These are phyloP conservation scores for Hortiboletus flavorubellus DNA, from an alignment of 768 basidiomycete genomes.

Conservation along the genomic window DNA sequence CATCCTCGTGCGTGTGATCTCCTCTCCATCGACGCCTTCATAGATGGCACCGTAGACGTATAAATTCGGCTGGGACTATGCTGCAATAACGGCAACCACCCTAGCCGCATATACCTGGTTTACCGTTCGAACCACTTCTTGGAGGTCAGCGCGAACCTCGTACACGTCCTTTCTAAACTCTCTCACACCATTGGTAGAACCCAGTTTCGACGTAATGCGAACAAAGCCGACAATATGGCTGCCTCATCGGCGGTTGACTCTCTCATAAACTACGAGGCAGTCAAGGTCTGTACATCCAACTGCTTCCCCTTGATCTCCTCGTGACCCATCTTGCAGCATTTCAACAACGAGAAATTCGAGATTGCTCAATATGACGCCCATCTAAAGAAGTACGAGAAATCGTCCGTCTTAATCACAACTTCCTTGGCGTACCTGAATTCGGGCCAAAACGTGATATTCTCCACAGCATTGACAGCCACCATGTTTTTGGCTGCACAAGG, in stretches of 20 bases:
- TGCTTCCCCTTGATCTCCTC: not conserved
- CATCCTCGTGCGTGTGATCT: constrained; percentile 65
- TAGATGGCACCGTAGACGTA: constrained; percentile 60
- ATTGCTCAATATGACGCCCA: constrained; percentile 90
- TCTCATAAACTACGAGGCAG: constrained; percentile 97
- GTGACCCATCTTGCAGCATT: constrained; percentile 55
- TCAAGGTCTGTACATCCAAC: constrained; percentile 63
- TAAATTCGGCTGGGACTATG: constrained; percentile 97
- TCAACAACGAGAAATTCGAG: constrained; percentile 96
- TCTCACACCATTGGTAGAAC: constrained; percentile 50
- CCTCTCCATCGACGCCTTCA: not conserved
- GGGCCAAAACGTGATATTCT: constrained; percentile 96
- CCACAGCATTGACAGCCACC: constrained; percentile 85
- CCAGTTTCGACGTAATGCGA: constrained; percentile 89
- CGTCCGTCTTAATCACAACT: constrained; percentile 92
- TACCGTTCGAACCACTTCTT: constrained; percentile 92
- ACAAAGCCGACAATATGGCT: constrained; percentile 94
- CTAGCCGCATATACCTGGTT: constrained; percentile 96
- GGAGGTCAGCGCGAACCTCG: constrained; percentile 58
- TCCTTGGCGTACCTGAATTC: constrained; percentile 92
- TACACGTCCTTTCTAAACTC: not conserved
- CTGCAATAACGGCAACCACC: constrained; percentile 80
- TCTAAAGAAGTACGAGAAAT: constrained; percentile 81
- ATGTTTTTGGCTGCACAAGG: constrained; percentile 98
- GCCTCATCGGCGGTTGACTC: constrained; percentile 93